A percentile compares a stretch with the other conserved stretches of the same genome.
These are phyloP conservation scores for Tylopilus rubrobrunneus DNA, from an alignment of 768 basidiomycete species.

Conservation along the genomic window DNA sequence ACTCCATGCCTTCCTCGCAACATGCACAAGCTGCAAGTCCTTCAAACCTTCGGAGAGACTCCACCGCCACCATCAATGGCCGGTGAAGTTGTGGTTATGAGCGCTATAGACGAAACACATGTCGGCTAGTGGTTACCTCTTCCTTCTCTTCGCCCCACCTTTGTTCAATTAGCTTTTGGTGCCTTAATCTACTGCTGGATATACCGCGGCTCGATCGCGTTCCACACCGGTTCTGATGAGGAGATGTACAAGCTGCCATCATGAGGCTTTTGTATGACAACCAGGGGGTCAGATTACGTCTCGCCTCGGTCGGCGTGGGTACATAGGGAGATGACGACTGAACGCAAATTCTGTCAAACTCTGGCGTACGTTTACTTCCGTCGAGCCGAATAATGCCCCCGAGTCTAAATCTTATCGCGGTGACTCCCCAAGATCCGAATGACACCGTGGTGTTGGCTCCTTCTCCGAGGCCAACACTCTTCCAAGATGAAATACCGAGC, in stretches of 20 bases:
- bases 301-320: constrained; percentile 2
- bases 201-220: constrained; percentile 14
- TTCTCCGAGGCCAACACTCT: not conserved
- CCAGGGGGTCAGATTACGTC: not conserved
- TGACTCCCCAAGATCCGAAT: not conserved
- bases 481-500: not conserved
- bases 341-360: constrained; percentile 6
- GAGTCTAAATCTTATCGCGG: constrained; percentile 9
- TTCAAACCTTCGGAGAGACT: constrained; percentile 54
- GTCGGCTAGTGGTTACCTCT: constrained; percentile 11
- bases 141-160: constrained; percentile 4
- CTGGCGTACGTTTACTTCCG: not conserved
- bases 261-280: constrained; percentile 3
- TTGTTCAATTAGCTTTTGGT: constrained; percentile 12
- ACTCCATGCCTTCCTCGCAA: constrained; percentile 48
- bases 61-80: constrained; percentile 69
- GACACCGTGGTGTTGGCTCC: too few species aligned
- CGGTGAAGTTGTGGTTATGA: constrained; percentile 31
- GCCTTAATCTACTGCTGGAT: constrained; percentile 22
- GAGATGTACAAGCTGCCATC: not conserved
- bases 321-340: not conserved
- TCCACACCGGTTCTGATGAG: constrained; percentile 8
- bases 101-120: constrained; percentile 6
- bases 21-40: constrained; percentile 34
- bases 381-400: not conserved